Base-by-base conservation (phyloP, 768 basidiomycete genomes). In the Auriculariales sp. region DNA sequence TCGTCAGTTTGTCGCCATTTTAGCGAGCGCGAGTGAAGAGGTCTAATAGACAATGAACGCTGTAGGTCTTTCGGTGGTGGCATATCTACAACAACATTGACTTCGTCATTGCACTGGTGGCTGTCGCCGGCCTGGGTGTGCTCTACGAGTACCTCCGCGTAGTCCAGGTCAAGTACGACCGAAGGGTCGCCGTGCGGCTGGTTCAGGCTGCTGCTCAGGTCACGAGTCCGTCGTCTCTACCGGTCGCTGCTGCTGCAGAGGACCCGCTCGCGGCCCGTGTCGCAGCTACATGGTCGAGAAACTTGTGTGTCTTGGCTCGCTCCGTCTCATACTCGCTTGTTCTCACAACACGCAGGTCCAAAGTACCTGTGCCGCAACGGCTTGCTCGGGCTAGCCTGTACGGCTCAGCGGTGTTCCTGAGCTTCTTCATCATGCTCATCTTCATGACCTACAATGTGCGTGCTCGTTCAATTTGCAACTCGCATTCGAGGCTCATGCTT, bases 361-460 rank as follows among this genome's bases (percentile, higher is more conserved):
- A 35, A 31, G 57, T 57, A 3, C 56, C 57, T 3, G 22, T 48
- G 2, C 15, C 32, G 14, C 42, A 52, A 4, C 51, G 59, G 24
- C 17, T 55, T 15, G 56, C 80, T 36, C 73, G 87, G 24, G 83
- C 88, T 4, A 56, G 61, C 1, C 61, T 89, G 31, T 94, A 93
- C 57, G 88, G 81, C 17, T 64, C 71, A 3, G 77, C 77, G 2
- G 78, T 90, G 19, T 81, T 82, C 62, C 63, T 90, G 52, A 86
- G 86, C 30, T 86, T 84, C 71, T 88, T 89, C 75, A 76, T 90
- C 61, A 95, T 95, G 91, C 69, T 95, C 51, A 80, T 94, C 33
- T 92, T 90, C 65, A 94, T 95, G 91, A 94, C 91, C 3, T 95
- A 93, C 67, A 95, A 95, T 56, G 88, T 90, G 52, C 58, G 85